Percentiles rank a stretch among this genome's conserved stretches.
These are phyloP conservation scores for Eremothecium cymbalariae DNA, from an alignment of 1,139 yeast species.

Conservation along the genomic window DNA sequence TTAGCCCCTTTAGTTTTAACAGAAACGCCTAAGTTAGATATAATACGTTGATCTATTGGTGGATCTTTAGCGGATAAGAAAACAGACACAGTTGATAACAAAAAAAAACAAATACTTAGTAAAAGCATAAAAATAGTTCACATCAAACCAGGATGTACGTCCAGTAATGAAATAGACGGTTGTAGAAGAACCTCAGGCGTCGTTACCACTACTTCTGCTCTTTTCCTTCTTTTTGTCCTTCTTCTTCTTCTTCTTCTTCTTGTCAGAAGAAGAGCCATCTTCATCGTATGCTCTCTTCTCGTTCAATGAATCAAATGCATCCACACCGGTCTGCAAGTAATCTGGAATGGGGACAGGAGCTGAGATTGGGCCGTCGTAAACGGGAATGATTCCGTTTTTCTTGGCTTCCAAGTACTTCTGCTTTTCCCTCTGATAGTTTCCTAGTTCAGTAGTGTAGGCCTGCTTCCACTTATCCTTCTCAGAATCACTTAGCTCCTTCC, in stretches of 20 bases:
- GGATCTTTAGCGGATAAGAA: no score
- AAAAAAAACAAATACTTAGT: no score
- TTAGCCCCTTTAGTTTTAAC: no score
- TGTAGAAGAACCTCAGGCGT: no score
- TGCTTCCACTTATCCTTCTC: constrained; percentile 74
- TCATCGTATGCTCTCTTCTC: constrained; percentile 31
- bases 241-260: constrained; percentile 39
- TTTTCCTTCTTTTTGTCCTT: constrained; percentile 38
- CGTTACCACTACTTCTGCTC: constrained; percentile 1
- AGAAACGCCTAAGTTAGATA: no score
- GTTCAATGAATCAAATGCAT: constrained; percentile 14
- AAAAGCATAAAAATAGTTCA: no score
- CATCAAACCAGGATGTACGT: no score
- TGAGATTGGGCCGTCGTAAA: constrained; percentile 30
- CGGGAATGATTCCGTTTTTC: constrained; percentile 37
- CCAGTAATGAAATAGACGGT: no score
- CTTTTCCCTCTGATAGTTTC: constrained; percentile 54
- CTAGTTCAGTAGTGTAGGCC: constrained; percentile 59
- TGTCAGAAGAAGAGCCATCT: constrained; percentile 26
- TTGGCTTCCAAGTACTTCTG: constrained; percentile 53
- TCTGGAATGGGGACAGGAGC: constrained; percentile 36
- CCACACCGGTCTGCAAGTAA: constrained; percentile 22
- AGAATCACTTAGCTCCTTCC: constrained; percentile 60
- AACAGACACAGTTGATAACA: no score
- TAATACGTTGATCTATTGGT: no score